phyloP scores from a whole-genome alignment of 768 basidiomycete genomes.

The Termitomyces sp. region DNA sequence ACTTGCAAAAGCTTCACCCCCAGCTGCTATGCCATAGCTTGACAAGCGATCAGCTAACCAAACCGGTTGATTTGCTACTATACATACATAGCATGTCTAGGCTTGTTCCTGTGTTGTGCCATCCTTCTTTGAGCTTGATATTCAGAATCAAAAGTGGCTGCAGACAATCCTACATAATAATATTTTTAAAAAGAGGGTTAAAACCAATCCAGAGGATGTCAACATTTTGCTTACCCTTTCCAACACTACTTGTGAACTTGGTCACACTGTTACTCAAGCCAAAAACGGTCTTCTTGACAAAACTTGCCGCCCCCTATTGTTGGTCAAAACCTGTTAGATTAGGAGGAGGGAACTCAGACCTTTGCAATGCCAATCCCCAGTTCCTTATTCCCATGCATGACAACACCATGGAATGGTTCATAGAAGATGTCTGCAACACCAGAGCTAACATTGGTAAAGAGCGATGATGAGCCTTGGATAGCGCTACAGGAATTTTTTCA shows the following conservation, averaged over 20 bases:
- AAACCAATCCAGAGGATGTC: not conserved
- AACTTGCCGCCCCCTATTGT: conserved; percentile 88
- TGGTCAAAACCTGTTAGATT: not conserved
- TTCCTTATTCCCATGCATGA: conserved; percentile 95
- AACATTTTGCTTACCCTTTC: conserved; percentile 64
- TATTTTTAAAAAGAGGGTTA: not conserved
- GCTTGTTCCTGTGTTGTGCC: conserved; percentile 89
- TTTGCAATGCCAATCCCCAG: conserved; percentile 94
- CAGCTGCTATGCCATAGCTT: conserved; percentile 94
- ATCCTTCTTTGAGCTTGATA: conserved; percentile 89
- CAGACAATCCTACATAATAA: conserved; percentile 71
- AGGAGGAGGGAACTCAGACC: conserved; percentile 37
- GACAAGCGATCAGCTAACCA: not conserved
- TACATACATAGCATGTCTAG: conserved; percentile 89
- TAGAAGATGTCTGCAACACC: conserved; percentile 99
- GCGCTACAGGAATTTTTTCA: too few species aligned
- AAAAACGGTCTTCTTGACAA: conserved; percentile 98
- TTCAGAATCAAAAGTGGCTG: conserved; percentile 94
- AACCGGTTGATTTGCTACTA: not conserved
- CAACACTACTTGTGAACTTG: conserved; percentile 97
- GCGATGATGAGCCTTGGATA: too few species aligned
- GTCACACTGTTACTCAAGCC: conserved; percentile 94
- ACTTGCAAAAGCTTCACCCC: conserved; percentile 90
- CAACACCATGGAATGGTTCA: conserved; percentile 94
- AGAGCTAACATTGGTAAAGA: conserved; percentile 98